Evolutionary conservation across 2,329 filamentous ascomycete genomes (phyloP).

Genomic region (Coleophoma eucalyptorum): DNA sequence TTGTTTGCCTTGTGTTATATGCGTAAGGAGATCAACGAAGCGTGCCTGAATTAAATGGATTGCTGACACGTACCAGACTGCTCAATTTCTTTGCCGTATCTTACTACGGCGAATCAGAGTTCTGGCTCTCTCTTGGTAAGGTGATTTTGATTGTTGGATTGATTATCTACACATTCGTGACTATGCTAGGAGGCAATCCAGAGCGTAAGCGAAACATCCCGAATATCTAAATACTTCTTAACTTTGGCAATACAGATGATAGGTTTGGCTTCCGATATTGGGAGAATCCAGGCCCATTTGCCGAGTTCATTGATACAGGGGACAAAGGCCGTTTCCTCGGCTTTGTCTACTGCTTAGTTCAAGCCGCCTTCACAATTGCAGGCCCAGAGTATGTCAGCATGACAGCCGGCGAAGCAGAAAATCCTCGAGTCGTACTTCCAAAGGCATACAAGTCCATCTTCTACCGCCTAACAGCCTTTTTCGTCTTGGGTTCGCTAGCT

Average conservation of each 20-base stretch:
- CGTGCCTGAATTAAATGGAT: constrained; percentile 8
- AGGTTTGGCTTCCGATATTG: constrained; percentile 53
- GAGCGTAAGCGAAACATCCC: constrained; percentile 65
- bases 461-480: constrained; percentile 55
- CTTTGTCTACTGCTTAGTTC: constrained; percentile 48
- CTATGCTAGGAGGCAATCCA: constrained; percentile 72
- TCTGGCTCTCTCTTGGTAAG: constrained; percentile 54
- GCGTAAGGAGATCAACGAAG: constrained; percentile 37
- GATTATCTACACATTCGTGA: constrained; percentile 68
- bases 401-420: constrained; percentile 45
- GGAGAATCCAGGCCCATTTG: constrained; percentile 46
- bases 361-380: constrained; percentile 50
- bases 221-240: constrained; percentile 57
- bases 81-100: constrained; percentile 64
- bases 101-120: constrained; percentile 67
- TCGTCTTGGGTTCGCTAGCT: constrained; percentile 52
- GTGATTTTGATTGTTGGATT: constrained; percentile 50
- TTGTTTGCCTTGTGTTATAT: constrained; percentile 29
- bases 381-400: constrained; percentile 49
- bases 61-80: constrained; percentile 52
- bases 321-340: constrained; percentile 63
- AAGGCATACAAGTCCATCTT: constrained; percentile 58
- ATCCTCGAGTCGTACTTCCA: constrained; percentile 48
- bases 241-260: constrained; percentile 57
- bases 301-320: constrained; percentile 52